These are phyloP conservation scores for Rhodomyrtus psidioides DNA, from an alignment of 441 rosid species.

Conservation along the genomic window DNA sequence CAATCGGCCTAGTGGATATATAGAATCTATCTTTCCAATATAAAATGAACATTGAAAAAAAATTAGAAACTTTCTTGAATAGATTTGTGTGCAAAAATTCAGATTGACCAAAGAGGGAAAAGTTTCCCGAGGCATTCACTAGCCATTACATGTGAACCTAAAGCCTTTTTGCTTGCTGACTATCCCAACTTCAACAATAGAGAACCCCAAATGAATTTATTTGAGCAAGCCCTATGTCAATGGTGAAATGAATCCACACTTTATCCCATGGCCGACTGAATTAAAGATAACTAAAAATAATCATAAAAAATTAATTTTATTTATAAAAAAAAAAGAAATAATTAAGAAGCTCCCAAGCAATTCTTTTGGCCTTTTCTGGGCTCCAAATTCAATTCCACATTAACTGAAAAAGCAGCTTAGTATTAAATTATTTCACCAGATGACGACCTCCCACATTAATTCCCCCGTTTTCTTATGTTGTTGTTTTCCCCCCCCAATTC, in stretches of 20 bases:
- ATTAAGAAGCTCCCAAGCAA: background rate
- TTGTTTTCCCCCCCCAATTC: background rate
- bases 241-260: background rate
- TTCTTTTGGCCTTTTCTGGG: background rate
- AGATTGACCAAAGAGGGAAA: background rate
- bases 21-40: background rate
- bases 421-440: slow-evolving; percentile 12
- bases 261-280: background rate
- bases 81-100: background rate
- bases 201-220: background rate
- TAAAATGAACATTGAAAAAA: background rate
- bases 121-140: background rate
- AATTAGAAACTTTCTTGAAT: background rate
- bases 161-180: background rate
- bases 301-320: background rate
- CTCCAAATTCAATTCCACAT: background rate
- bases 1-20: background rate
- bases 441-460: background rate
- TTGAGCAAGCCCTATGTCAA: background rate
- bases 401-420: slow-evolving; percentile 13
- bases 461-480: background rate
- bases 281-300: background rate
- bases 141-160: background rate
- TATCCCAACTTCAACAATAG: background rate
- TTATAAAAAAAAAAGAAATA: background rate